Percentiles rank a stretch among this genome's conserved stretches.
phyloP scores from a whole-genome alignment of 2,329 filamentous ascomycete genomes.

The Dothidotthia symphoricarpi region DNA sequence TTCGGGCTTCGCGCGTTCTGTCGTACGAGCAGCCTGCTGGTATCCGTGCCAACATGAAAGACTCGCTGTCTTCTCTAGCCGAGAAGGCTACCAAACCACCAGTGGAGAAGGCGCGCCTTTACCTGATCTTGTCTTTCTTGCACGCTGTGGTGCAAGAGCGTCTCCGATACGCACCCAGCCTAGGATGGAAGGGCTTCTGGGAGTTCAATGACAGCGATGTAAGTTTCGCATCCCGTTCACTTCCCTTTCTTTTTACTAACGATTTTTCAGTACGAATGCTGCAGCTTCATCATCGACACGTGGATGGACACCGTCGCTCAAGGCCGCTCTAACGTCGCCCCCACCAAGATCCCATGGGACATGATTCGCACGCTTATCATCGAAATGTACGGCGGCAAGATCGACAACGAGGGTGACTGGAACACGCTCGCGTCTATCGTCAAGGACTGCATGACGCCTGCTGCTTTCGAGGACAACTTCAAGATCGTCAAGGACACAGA shows the following conservation, averaged over 20 bases:
- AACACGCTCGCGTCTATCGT: slow-evolving; percentile 71
- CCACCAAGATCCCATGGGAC: slow-evolving; percentile 92
- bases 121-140: slow-evolving; percentile 87
- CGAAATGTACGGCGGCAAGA: slow-evolving; percentile 97
- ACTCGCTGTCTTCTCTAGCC: slow-evolving; percentile 82
- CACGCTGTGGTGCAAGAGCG: slow-evolving; percentile 96
- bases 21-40: slow-evolving; percentile 99
- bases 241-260: slow-evolving; percentile 31
- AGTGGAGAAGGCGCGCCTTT: slow-evolving; percentile 85
- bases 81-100: slow-evolving; percentile 75
- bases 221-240: slow-evolving; percentile 50
- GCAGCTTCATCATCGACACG: slow-evolving; percentile 88
- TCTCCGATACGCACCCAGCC: slow-evolving; percentile 84
- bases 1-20: slow-evolving; percentile 87
- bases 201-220: slow-evolving; percentile 99
- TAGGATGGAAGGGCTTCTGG: slow-evolving; percentile 99
- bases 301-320: slow-evolving; percentile 84
- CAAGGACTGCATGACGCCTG: slow-evolving; percentile 72
- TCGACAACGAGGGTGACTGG: slow-evolving; percentile 88
- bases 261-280: slow-evolving; percentile 80
- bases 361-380: slow-evolving; percentile 88
- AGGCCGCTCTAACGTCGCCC: slow-evolving; percentile 87
- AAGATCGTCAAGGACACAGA: slow-evolving; percentile 68
- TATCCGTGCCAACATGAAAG: slow-evolving; percentile 97
- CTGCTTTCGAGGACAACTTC: slow-evolving; percentile 90